Conservation (phyloP, 805 yeast species). For the Wickerhamia fluorescens region DNA sequence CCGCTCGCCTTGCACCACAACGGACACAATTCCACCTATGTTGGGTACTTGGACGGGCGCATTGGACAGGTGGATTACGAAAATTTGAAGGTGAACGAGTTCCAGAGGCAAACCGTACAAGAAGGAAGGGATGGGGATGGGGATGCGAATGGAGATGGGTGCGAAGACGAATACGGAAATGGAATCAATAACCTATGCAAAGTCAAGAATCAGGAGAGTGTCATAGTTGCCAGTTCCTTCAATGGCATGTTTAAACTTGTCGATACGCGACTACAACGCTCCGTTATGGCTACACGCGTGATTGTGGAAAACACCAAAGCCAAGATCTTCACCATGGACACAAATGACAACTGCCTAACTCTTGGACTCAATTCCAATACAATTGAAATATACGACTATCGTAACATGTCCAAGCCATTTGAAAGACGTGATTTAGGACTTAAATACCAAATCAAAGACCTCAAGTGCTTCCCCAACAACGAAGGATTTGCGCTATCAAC, state of each 20-base stretch:
- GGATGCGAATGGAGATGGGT: too few relatives aligned
- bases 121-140: too few relatives aligned
- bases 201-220: slow-evolving; percentile 4
- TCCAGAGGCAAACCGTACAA: too few relatives aligned
- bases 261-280: slow-evolving; percentile 28
- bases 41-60: slow-evolving; percentile 51
- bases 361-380: slow-evolving; percentile 48
- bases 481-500: slow-evolving; percentile 63
- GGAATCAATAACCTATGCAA: slow-evolving; percentile 13
- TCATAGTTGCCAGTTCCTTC: slow-evolving; percentile 53
- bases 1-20: slow-evolving; percentile 23
- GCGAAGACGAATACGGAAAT: slow-evolving; percentile 1
- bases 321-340: slow-evolving; percentile 61
- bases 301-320: slow-evolving; percentile 9
- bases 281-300: slow-evolving; percentile 5
- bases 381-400: slow-evolving; percentile 51
- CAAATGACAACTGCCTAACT: slow-evolving; percentile 36
- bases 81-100: slow-evolving; percentile 3
- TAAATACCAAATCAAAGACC: slow-evolving; percentile 54
- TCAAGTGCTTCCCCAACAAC: slow-evolving; percentile 46
- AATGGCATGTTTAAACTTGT: slow-evolving; percentile 44
- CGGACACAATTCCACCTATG: slow-evolving; percentile 26
- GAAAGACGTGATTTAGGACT: slow-evolving; percentile 57
- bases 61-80: slow-evolving; percentile 47
- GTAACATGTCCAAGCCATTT: slow-evolving; percentile 39